A percentile compares a stretch with the other conserved stretches of the same genome.
Conservation (phyloP, 352 stramenopile genomes). For the Pythium biforme region DNA sequence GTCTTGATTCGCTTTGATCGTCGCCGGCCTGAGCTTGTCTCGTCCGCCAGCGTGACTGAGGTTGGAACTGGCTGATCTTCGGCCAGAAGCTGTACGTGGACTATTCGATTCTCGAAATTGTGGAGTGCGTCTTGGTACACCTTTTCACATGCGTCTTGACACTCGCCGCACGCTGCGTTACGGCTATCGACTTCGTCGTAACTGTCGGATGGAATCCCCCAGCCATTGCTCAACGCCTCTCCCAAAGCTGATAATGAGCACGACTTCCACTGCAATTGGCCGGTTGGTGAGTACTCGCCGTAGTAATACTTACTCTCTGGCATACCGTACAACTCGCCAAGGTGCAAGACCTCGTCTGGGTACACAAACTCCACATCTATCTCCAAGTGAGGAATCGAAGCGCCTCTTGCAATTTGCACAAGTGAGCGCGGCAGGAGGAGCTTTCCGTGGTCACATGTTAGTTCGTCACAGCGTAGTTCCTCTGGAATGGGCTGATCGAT, state of each 20-base stretch:
- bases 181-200: slow-evolving; percentile 34
- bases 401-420: slow-evolving; percentile 39
- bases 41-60: slow-evolving; percentile 38
- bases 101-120: slow-evolving; percentile 63
- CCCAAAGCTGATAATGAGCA: slow-evolving; percentile 45
- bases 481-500: slow-evolving; percentile 44
- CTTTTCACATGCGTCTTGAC: slow-evolving; percentile 42
- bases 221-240: slow-evolving; percentile 19
- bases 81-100: slow-evolving; percentile 60
- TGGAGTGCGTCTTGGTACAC: slow-evolving; percentile 45
- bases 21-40: slow-evolving; percentile 43
- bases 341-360: slow-evolving; percentile 55
- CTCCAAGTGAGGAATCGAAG: slow-evolving; percentile 36
- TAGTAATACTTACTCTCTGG: slow-evolving; percentile 53
- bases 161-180: slow-evolving; percentile 44
- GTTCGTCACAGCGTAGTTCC: slow-evolving; percentile 29
- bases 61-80: slow-evolving; percentile 55
- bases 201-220: slow-evolving; percentile 24
- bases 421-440: slow-evolving; percentile 52
- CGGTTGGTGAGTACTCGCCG: slow-evolving; percentile 25
- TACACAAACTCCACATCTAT: slow-evolving; percentile 64
- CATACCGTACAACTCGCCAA: slow-evolving; percentile 57
- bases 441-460: slow-evolving; percentile 57
- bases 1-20: slow-evolving; percentile 64
- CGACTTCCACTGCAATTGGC: slow-evolving; percentile 41